phyloP scores from a whole-genome alignment of 2,329 filamentous ascomycete species.

The Penicillium sp. region DNA sequence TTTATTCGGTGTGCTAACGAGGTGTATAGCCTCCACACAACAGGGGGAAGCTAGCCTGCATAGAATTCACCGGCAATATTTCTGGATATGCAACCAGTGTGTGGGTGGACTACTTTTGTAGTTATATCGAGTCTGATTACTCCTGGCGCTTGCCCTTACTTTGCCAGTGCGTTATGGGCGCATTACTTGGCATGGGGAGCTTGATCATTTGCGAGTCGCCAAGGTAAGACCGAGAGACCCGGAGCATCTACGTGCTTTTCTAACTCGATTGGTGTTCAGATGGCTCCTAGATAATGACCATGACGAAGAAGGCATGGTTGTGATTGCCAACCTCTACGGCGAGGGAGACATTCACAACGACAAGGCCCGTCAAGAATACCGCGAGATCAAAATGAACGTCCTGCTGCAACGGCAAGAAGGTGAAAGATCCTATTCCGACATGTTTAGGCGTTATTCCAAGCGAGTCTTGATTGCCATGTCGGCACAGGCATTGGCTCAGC shows the following conservation, averaged over 20 bases:
- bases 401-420: slow-evolving; percentile 91
- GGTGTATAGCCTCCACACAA: slow-evolving; percentile 72
- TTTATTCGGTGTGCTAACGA: background rate
- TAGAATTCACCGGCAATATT: slow-evolving; percentile 97
- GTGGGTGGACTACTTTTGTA: slow-evolving; percentile 98
- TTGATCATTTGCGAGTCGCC: slow-evolving; percentile 95
- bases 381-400: slow-evolving; percentile 98
- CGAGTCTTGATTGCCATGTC: slow-evolving; percentile 99
- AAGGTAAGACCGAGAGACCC: slow-evolving; percentile 55
- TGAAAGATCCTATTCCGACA: slow-evolving; percentile 84
- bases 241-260: background rate
- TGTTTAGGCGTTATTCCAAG: slow-evolving; percentile 90
- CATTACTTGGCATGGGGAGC: slow-evolving; percentile 78
- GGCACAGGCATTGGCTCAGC: slow-evolving; percentile 88
- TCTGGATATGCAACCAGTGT: slow-evolving; percentile 93
- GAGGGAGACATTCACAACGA: slow-evolving; percentile 91
- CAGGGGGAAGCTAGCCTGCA: slow-evolving; percentile 90
- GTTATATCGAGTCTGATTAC: slow-evolving; percentile 77
- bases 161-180: slow-evolving; percentile 94
- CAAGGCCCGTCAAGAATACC: slow-evolving; percentile 91
- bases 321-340: slow-evolving; percentile 96
- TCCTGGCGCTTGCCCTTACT: slow-evolving; percentile 88
- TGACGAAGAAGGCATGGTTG: slow-evolving; percentile 96
- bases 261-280: slow-evolving; percentile 48
- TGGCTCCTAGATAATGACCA: slow-evolving; percentile 98